Evolutionary conservation across 208 protist species (phyloP).

Genomic region (Wallacemonas collosoma): DNA sequence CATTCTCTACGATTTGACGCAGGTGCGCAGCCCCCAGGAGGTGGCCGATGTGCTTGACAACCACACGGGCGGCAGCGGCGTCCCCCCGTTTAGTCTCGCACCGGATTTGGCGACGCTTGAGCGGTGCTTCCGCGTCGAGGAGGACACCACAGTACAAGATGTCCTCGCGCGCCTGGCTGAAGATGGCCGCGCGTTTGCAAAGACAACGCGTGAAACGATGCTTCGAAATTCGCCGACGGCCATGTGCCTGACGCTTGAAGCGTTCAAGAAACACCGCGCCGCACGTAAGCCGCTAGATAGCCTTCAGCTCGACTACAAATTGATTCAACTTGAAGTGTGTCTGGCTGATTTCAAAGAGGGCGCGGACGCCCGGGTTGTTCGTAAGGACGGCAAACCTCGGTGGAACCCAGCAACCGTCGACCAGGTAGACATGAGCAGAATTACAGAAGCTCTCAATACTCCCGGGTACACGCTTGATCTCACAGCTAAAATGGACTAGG

Average conservation of each 20-base stretch:
- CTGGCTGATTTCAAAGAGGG: conserved; percentile 47
- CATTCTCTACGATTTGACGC: conserved; percentile 36
- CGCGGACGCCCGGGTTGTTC: conserved; percentile 39
- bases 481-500: neutral
- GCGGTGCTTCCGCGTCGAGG: conserved; percentile 37
- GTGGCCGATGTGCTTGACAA: conserved; percentile 41
- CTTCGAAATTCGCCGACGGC: conserved; percentile 53
- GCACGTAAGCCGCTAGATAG: conserved; percentile 14
- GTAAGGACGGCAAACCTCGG: conserved; percentile 39
- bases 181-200: conserved; percentile 47
- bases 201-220: conserved; percentile 31
- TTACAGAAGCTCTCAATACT: neutral
- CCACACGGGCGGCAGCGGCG: conserved; percentile 20
- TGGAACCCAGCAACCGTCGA: conserved; percentile 46
- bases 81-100: conserved; percentile 56
- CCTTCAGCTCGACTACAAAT: conserved; percentile 32
- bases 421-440: conserved; percentile 27
- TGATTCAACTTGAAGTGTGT: conserved; percentile 23
- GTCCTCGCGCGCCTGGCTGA: conserved; percentile 39
- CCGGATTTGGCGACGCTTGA: conserved; percentile 27
- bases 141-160: conserved; percentile 39
- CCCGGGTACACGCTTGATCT: conserved; percentile 1
- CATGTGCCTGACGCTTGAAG: conserved; percentile 58
- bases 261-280: conserved; percentile 26
- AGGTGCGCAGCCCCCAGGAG: conserved; percentile 20